A percentile compares a stretch with the other conserved stretches of the same genome.
Conservation (phyloP, 2,329 filamentous ascomycete genomes). For the Fusarium domesticum region DNA sequence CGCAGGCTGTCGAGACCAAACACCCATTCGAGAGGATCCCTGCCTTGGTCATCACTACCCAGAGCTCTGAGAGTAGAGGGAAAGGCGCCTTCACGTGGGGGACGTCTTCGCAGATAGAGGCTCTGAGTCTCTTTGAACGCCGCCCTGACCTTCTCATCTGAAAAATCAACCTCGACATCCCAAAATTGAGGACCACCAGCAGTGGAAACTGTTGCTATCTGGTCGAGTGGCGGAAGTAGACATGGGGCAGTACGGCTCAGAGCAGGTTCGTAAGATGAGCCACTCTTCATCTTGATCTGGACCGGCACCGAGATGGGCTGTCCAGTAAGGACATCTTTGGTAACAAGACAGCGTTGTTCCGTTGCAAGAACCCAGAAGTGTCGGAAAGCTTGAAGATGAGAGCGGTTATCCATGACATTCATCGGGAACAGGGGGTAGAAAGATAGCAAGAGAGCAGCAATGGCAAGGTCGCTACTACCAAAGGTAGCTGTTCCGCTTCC, state of each 20-base stretch:
- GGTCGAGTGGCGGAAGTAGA: constrained; percentile 61
- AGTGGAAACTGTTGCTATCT: constrained; percentile 58
- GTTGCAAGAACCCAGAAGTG: constrained; percentile 96
- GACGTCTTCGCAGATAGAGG: constrained; percentile 69
- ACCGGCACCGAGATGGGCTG: constrained; percentile 74
- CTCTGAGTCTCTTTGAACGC: constrained; percentile 67
- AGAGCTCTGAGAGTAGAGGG: constrained; percentile 71
- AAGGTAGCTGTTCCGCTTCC: constrained; percentile 92
- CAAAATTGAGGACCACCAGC: constrained; percentile 68
- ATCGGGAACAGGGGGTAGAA: constrained; percentile 94
- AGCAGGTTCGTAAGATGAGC: constrained; percentile 37
- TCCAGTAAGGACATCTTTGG: constrained; percentile 81
- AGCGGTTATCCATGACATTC: constrained; percentile 87
- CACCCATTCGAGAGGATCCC: constrained; percentile 67
- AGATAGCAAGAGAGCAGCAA: constrained; percentile 80
- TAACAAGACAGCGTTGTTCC: constrained; percentile 83
- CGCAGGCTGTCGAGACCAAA: constrained; percentile 60
- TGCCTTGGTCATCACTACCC: constrained; percentile 42
- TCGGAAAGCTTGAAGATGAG: constrained; percentile 91
- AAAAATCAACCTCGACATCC: constrained; percentile 76
- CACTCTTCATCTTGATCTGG: constrained; percentile 55
- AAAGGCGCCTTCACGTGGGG: constrained; percentile 67
- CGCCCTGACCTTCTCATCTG: constrained; percentile 57
- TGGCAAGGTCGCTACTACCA: constrained; percentile 80
- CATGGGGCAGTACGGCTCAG: constrained; percentile 54